Evolutionary conservation across 768 basidiomycete genomes (phyloP), one percentile per base, ranked within the genome.

Genomic region (Scleroderma citrinum): DNA sequence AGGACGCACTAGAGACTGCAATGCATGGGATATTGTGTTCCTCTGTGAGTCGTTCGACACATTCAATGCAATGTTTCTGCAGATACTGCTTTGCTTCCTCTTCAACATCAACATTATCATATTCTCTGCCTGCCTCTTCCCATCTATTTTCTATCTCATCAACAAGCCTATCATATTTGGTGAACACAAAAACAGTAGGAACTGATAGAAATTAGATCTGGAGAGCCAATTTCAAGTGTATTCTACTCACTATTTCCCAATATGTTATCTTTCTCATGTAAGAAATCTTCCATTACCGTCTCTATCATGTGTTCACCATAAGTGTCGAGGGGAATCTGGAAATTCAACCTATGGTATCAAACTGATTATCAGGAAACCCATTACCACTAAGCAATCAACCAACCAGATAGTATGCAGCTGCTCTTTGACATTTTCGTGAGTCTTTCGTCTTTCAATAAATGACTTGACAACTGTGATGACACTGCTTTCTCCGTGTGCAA

Each of bases 381-480:
- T 11, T 5, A 29, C 3, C 20, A 21, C n/a, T 21, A 10, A 42
- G 12, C 10, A 43, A 19, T 11, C n/a, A 17, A 26, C 50, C 0
- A 41, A 56, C 55, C 55, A 56, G 19, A 56, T 32, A 4, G 55
- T 54, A 43, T 56, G 55, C 13, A 56, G 20, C 23, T 24, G 14
- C 10, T 56, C 55, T 24, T 46, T 50, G 23, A 56, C 26, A 17
- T 24, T 24, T 10, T 26, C 16, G 35, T 17, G 42, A 12, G 24
- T 16, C 19, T 36, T 46, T 29, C 53, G 40, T 6, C 39, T 19
- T 12, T 44, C 2, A 35, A 56, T 56, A 31, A 56, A 56, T 5
- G 32, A 23, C 26, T 41, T 23, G 16, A 51, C 53, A 11, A 20
- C 21, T n/a, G 29, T 14, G 35, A 45, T 16, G 26, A 24, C 55